These are phyloP conservation scores for Neurospora discreta DNA, from an alignment of 495 filamentous ascomycete genomes.

Conservation along the genomic window DNA sequence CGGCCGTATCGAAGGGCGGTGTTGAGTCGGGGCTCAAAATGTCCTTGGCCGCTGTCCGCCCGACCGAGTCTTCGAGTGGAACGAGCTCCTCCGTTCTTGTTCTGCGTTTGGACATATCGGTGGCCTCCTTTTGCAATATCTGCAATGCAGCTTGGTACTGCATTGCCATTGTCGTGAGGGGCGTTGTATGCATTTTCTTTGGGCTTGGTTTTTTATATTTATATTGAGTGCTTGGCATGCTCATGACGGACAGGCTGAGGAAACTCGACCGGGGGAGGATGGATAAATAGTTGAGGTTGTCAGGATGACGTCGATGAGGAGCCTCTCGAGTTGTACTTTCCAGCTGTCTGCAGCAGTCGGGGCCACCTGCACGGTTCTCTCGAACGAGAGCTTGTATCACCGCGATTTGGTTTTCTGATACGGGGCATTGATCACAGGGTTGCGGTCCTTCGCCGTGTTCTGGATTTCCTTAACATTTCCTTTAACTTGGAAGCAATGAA, in stretches of 20 bases:
- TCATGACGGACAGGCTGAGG: neutral
- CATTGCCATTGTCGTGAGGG: neutral
- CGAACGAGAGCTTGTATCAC: neutral
- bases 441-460: neutral
- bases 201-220: neutral
- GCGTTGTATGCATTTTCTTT: neutral
- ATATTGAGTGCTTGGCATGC: neutral
- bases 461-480: too few relatives aligned
- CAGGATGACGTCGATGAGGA: neutral
- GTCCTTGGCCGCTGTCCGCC: neutral
- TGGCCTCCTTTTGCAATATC: neutral
- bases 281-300: neutral
- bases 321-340: neutral
- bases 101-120: neutral
- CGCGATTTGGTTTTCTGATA: neutral
- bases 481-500: too few relatives aligned
- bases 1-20: neutral
- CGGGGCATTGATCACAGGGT: neutral
- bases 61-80: neutral
- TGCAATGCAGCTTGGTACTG: neutral
- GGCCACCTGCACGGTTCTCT: neutral
- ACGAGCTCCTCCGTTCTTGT: neutral
- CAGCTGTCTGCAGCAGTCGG: neutral
- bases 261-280: neutral
- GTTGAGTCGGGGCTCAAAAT: neutral